Base-by-base conservation (phyloP, 2,329 filamentous ascomycete species). In the Immersiporthe knoxdaviesiana region DNA sequence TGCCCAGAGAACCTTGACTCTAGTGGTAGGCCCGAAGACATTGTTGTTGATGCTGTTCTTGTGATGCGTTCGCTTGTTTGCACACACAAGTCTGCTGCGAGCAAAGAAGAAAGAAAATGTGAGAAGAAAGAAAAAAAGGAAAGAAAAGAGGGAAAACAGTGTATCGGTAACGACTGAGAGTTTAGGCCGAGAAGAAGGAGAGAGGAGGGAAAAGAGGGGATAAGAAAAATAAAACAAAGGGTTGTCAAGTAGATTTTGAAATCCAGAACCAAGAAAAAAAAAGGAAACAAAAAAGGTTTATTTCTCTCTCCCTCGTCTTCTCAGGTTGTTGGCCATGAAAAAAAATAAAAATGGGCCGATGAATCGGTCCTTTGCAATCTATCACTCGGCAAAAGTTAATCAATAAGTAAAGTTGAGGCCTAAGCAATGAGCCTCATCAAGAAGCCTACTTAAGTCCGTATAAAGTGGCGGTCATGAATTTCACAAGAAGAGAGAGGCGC, bases 331-430 rank as follows among this genome's bases (percentile, higher is more conserved):
- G 44, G 21, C 44, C 44, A 47, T 47, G 44, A 47, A 47, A 47
- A 7, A 8, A 18, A 18, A 47, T 47, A 18, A 47, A 47, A 47
- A 7, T n/a, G 44, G 44, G 44, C n/a, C 44, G 44, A 47, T 10
- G 44, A 47, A 47, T 47, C 16, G 44, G 44, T 47, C 44, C 44
- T n/a, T 47, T 8, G 18, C 44, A 47, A 47, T 47, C 44, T n/a
- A 47, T 47, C 16, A n/a, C 44, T 52, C 24, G n/a, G 50, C 50
- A 52, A 52, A 52, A 52, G 50, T 52, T 52, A 52, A 52, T 52
- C 50, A 14, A 7, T n/a, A 24, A 52, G 24, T 35, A 35, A 35
- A 35, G 4, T 27, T 27, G 24, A 27, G n/a, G n/a, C 52, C 52
- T 56, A 30, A 32, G 52, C n/a, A 24, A 56, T 56, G 52, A 56